These are phyloP conservation scores for Rhynchospora breviuscula DNA, from an alignment of 176 grass and related monocot species.

Conservation along the genomic window DNA sequence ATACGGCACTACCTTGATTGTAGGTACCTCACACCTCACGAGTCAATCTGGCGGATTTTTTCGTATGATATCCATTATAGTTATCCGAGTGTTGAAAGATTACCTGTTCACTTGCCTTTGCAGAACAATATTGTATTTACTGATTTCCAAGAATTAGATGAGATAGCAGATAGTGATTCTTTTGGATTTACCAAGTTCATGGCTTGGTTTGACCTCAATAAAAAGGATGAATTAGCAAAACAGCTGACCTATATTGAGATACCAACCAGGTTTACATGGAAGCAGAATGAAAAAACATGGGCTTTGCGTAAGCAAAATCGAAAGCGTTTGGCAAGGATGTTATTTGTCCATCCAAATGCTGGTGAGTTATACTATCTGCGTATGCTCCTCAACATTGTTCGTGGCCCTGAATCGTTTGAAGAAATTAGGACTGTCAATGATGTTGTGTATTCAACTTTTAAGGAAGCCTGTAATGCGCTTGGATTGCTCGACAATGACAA, in stretches of 20 bases:
- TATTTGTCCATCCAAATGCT: no score
- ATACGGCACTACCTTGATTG: background rate
- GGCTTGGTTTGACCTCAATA: conserved; percentile 16
- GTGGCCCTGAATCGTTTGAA: background rate
- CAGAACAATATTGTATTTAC: conserved; percentile 4
- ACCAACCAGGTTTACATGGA: no score
- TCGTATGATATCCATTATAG: conserved; percentile 31
- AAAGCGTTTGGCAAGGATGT: no score
- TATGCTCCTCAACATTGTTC: background rate
- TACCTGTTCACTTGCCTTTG: conserved; percentile 14
- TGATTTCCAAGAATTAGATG: background rate
- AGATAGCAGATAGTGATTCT: background rate
- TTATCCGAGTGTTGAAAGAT: conserved; percentile 4
- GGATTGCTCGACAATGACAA: conserved; percentile 21
- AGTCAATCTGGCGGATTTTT: background rate
- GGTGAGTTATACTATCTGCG: no score
- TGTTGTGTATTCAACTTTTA: conserved; percentile 8
- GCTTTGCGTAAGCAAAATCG: no score
- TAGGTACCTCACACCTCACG: background rate
- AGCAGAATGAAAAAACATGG: no score
- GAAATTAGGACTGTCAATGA: background rate
- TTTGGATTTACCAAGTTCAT: background rate
- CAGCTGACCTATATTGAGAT: conserved; percentile 15
- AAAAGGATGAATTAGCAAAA: background rate
- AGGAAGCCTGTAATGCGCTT: conserved; percentile 11